Conservation (phyloP, 495 filamentous ascomycete genomes). For the Amniculicola lignicola region DNA sequence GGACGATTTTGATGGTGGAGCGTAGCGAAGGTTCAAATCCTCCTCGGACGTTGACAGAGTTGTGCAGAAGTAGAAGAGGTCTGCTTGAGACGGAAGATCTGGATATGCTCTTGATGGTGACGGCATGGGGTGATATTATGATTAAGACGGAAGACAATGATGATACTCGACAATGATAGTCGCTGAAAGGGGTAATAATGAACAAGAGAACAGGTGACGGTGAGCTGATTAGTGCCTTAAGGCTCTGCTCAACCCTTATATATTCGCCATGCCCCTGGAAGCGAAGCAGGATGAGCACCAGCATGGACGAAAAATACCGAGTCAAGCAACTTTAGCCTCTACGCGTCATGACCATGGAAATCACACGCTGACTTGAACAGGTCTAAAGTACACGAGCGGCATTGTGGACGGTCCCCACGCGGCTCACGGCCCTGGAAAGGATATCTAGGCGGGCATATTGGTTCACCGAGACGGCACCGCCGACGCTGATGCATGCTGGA, state of each 20-base stretch:
- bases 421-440: constrained; percentile 12
- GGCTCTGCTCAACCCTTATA: constrained; percentile 16
- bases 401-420: constrained; percentile 1
- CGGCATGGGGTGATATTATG: constrained; percentile 1
- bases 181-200: constrained; percentile 1
- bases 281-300: no score
- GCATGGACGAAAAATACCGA: not conserved
- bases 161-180: not conserved
- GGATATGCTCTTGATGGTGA: constrained; percentile 25
- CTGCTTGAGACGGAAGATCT: constrained; percentile 26
- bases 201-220: not conserved
- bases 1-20: constrained; percentile 28
- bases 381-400: constrained; percentile 13
- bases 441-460: no score
- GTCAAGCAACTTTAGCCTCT: not conserved
- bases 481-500: no score
- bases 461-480: no score
- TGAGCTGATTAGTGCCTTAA: not conserved
- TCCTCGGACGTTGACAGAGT: constrained; percentile 23
- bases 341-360: constrained; percentile 27
- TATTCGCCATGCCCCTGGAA: no score
- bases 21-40: constrained; percentile 19
- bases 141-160: not conserved
- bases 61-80: constrained; percentile 34
- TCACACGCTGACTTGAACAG: constrained; percentile 20